Percentiles rank a stretch among this genome's conserved stretches.
phyloP scores from a whole-genome alignment of 371 early-diverging fungal genomes.

The Circinella umbellata region DNA sequence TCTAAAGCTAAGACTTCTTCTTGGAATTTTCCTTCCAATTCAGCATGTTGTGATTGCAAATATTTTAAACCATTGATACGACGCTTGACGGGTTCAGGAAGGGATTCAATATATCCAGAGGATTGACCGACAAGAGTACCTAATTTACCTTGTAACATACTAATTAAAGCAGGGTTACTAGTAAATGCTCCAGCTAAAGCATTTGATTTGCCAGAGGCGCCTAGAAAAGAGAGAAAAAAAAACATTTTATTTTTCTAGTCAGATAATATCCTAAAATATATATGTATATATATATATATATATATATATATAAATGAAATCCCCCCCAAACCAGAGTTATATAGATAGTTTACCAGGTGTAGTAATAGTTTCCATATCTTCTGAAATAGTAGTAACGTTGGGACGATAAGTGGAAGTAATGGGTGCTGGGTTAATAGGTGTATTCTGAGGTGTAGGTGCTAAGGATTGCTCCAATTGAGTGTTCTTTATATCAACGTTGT shows the following conservation, averaged over 20 bases:
- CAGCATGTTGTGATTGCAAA: slow-evolving; percentile 83
- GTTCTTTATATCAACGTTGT: slow-evolving; percentile 22
- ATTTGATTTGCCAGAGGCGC: slow-evolving; percentile 16
- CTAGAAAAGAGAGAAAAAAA: neutral
- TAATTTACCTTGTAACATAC: slow-evolving; percentile 73
- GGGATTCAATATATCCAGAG: slow-evolving; percentile 82
- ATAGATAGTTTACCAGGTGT: slow-evolving; percentile 30
- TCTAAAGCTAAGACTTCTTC: slow-evolving; percentile 91
- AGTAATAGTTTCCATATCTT: slow-evolving; percentile 53
- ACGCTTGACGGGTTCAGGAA: slow-evolving; percentile 76
- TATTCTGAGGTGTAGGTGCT: slow-evolving; percentile 56
- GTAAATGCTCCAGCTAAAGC: slow-evolving; percentile 32
- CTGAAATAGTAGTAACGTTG: slow-evolving; percentile 44
- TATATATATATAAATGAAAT: too few relatives aligned
- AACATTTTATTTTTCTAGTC: neutral
- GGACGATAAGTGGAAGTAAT: slow-evolving; percentile 48
- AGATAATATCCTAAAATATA: too few relatives aligned
- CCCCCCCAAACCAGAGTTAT: too few relatives aligned
- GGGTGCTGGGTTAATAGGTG: slow-evolving; percentile 52
- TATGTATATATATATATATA: too few relatives aligned
- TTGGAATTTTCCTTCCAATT: slow-evolving; percentile 85
- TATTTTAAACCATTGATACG: slow-evolving; percentile 86
- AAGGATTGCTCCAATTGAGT: slow-evolving; percentile 29
- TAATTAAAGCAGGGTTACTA: slow-evolving; percentile 51
- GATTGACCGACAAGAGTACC: slow-evolving; percentile 79